A percentile compares a stretch with the other conserved stretches of the same genome.
Conservation (phyloP, 495 filamentous ascomycete genomes). For the Penicillium bovifimosum region DNA sequence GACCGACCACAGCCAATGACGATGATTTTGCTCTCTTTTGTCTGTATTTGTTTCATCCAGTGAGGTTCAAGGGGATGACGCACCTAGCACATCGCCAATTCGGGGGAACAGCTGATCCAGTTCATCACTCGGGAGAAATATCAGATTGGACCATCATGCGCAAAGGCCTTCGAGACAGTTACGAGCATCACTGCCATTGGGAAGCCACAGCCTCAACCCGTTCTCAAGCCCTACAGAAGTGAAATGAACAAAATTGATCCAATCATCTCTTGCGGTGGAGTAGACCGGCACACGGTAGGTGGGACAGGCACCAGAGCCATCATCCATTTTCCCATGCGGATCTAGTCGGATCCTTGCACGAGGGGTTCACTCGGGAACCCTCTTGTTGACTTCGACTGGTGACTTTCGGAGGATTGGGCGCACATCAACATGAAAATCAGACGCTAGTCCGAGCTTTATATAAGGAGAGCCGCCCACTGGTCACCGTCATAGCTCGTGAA, state of each 20-base stretch:
- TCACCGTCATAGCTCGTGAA: constrained; percentile 17
- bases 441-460: constrained; percentile 31
- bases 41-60: neutral
- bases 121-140: neutral
- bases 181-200: neutral
- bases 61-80: neutral
- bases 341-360: constrained; percentile 28
- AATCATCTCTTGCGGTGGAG: constrained; percentile 18
- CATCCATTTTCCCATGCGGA: constrained; percentile 26
- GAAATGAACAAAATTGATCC: constrained; percentile 6
- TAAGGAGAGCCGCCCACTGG: constrained; percentile 30
- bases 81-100: neutral
- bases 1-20: neutral
- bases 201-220: neutral
- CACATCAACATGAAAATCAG: constrained; percentile 26
- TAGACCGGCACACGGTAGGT: constrained; percentile 18
- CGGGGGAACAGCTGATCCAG: neutral
- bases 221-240: constrained; percentile 1
- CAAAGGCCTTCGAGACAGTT: neutral
- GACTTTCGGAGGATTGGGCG: constrained; percentile 19
- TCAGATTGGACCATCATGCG: neutral
- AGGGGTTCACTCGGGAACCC: constrained; percentile 8
- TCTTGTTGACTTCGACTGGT: constrained; percentile 1
- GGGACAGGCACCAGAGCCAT: constrained; percentile 28
- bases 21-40: neutral